Conservation (phyloP, 192 early-diverging fungal genomes). For the Jimgerdemannia lactiflua region DNA sequence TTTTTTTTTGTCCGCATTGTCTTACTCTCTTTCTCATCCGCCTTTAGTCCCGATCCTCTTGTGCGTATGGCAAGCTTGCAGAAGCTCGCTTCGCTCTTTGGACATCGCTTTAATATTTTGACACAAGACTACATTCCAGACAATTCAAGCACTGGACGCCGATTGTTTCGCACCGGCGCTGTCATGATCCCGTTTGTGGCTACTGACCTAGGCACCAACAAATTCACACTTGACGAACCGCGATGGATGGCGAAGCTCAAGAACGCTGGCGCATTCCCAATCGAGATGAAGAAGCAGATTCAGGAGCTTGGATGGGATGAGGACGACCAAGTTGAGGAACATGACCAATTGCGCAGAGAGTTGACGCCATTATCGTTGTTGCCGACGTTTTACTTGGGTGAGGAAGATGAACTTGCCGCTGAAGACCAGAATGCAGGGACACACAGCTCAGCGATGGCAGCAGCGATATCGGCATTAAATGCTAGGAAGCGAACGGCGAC, state of each 20-base stretch:
- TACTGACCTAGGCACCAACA: constrained; percentile 49
- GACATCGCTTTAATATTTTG: constrained; percentile 44
- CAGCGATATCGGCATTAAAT: constrained; percentile 5
- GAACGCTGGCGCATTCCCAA: constrained; percentile 39
- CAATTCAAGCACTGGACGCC: constrained; percentile 26
- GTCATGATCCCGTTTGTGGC: constrained; percentile 48
- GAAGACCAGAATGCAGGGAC: constrained; percentile 12
- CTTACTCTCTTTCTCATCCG: too few relatives aligned
- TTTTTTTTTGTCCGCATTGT: too few relatives aligned
- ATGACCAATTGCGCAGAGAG: constrained; percentile 35
- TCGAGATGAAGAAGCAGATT: constrained; percentile 47
- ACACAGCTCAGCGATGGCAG: neutral
- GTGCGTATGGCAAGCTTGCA: constrained; percentile 33
- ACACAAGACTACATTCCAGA: constrained; percentile 43
- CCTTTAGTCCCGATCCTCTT: constrained; percentile 30
- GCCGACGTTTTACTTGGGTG: constrained; percentile 48
- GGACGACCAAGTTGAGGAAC: constrained; percentile 38
- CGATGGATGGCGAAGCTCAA: constrained; percentile 47
- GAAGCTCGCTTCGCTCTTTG: constrained; percentile 41
- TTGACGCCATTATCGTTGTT: constrained; percentile 45
- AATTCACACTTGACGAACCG: constrained; percentile 51
- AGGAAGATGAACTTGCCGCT: constrained; percentile 25
- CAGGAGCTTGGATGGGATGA: constrained; percentile 54
- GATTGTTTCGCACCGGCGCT: constrained; percentile 44
- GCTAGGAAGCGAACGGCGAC: constrained; percentile 23